Conservation (phyloP, 352 stramenopile species). For the Phytophthora sansomeana region DNA sequence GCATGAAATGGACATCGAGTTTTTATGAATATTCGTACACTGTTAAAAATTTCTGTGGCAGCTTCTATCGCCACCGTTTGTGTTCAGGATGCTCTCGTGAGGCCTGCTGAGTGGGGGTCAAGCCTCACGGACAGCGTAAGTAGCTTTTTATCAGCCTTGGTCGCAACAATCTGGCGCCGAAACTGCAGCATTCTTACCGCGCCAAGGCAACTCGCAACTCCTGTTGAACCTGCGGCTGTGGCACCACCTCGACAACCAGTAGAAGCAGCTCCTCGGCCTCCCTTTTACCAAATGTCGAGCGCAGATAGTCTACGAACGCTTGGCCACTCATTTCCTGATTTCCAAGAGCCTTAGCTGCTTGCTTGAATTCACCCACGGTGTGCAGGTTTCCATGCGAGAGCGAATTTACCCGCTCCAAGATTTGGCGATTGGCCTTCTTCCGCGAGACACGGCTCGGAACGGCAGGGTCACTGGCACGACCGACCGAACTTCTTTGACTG, state of each 20-base stretch:
- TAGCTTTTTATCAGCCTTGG: constrained; percentile 6
- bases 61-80: constrained; percentile 46
- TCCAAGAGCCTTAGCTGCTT: constrained; percentile 71
- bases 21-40: constrained; percentile 53
- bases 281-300: constrained; percentile 62
- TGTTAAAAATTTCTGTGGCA: constrained; percentile 35
- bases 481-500: constrained; percentile 28
- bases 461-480: constrained; percentile 30
- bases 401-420: constrained; percentile 69
- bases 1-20: constrained; percentile 19
- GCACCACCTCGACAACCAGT: constrained; percentile 73
- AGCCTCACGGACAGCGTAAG: constrained; percentile 8
- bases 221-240: constrained; percentile 62
- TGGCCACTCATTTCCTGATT: constrained; percentile 74
- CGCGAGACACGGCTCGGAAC: constrained; percentile 39
- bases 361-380: constrained; percentile 68
- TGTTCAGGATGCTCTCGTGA: constrained; percentile 27
- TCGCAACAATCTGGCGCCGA: neutral
- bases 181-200: constrained; percentile 30
- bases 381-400: constrained; percentile 58
- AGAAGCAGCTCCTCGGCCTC: constrained; percentile 65
- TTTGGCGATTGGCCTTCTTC: constrained; percentile 76
- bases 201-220: constrained; percentile 62
- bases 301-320: constrained; percentile 70
- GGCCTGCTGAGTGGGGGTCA: neutral